Percentiles rank a stretch among this genome's conserved stretches.
Conservation (phyloP, 768 basidiomycete genomes). For the Leucosporidium yakuticum region DNA sequence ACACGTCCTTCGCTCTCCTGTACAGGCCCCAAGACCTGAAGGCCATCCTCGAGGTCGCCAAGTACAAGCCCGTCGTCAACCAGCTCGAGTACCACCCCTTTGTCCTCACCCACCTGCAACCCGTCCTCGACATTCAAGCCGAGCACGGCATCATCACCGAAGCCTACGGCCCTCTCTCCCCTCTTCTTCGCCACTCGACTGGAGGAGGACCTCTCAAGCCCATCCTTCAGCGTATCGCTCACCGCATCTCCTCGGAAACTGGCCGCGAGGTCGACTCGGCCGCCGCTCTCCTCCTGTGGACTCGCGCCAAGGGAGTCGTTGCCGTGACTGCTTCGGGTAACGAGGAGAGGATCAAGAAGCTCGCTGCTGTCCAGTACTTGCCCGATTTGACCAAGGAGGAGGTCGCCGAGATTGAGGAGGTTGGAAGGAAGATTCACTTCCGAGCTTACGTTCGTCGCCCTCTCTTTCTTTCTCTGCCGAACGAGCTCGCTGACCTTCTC, state of each 20-base stretch:
- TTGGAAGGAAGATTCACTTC: conserved; percentile 41
- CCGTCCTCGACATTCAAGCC: conserved; percentile 37
- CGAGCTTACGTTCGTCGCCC: conserved; percentile 37
- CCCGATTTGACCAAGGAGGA: conserved; percentile 40
- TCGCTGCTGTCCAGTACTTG: conserved; percentile 28
- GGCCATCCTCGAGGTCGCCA: conserved; percentile 32
- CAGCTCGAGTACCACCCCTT: conserved; percentile 43
- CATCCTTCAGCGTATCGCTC: conserved; percentile 38
- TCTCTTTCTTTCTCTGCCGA: not conserved
- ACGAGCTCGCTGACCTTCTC: no score
- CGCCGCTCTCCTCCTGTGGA: conserved; percentile 40
- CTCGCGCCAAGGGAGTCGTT: conserved; percentile 38
- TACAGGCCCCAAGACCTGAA: conserved; percentile 40
- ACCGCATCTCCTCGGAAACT: conserved; percentile 32
- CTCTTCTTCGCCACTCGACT: conserved; percentile 37
- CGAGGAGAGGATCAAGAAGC: conserved; percentile 37
- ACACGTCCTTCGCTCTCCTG: conserved; percentile 28
- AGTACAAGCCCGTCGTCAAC: conserved; percentile 43
- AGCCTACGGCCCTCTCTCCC: conserved; percentile 41
- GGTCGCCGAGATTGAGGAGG: conserved; percentile 42
- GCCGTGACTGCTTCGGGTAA: conserved; percentile 39
- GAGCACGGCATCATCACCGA: conserved; percentile 40
- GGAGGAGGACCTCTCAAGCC: conserved; percentile 39
- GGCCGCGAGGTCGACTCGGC: conserved; percentile 36
- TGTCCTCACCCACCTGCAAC: conserved; percentile 39